These are phyloP conservation scores for Noccaea bulbosa DNA, from an alignment of 345 rosid genomes.

Conservation along the genomic window DNA sequence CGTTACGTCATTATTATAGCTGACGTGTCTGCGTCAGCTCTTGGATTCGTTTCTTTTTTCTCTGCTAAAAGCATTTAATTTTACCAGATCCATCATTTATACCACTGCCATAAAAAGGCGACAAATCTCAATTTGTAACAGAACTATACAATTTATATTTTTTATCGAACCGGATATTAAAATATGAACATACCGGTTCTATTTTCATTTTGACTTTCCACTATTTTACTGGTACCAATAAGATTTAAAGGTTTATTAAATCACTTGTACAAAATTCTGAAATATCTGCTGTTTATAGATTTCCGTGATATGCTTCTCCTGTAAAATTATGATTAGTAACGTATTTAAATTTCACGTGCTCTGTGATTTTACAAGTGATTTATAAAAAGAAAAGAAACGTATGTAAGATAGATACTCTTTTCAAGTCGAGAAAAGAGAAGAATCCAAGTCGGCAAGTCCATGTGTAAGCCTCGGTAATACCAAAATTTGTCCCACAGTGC, in stretches of 20 bases:
- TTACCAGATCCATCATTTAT: conserved; percentile 39
- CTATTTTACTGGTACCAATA: not conserved
- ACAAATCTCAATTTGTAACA: conserved; percentile 13
- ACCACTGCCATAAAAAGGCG: conserved; percentile 25
- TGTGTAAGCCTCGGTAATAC: conserved; percentile 39
- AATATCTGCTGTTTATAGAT: not conserved
- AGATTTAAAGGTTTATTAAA: too few species aligned
- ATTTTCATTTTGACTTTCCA: too few species aligned
- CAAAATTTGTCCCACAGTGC: conserved; percentile 40
- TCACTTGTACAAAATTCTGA: not conserved
- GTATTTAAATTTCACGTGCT: conserved; percentile 10
- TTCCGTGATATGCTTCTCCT: not conserved
- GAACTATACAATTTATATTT: not conserved
- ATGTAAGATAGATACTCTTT: conserved; percentile 16
- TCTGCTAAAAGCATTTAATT: conserved; percentile 28
- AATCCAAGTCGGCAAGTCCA: conserved; percentile 44
- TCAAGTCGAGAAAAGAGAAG: conserved; percentile 32
- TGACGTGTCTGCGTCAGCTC: conserved; percentile 36
- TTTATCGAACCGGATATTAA: conserved; percentile 25
- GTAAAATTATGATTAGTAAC: conserved; percentile 13
- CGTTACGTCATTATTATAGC: conserved; percentile 42
- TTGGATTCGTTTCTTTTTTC: conserved; percentile 38
- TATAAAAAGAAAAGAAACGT: conserved; percentile 12
- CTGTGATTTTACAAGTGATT: not conserved
- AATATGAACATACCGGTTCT: conserved; percentile 10